phyloP scores from a whole-genome alignment of 495 filamentous ascomycete genomes.

The Penicillium pancosmium region DNA sequence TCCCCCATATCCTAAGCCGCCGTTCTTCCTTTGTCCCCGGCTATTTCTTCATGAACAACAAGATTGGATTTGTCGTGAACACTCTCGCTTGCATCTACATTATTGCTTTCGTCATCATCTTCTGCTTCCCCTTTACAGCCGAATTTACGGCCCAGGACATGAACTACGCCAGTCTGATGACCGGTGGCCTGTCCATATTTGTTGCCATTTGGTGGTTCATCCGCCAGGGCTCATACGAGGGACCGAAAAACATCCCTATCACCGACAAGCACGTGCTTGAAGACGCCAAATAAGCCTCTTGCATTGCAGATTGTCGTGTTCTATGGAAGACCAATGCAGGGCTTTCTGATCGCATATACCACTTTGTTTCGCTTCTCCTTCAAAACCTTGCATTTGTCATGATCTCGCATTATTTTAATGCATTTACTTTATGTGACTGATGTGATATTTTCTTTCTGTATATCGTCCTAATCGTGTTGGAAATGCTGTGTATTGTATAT shows the following conservation, averaged over 20 bases:
- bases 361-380: slow-evolving; percentile 11
- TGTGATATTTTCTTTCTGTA: slow-evolving; percentile 17
- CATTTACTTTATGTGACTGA: slow-evolving; percentile 17
- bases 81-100: slow-evolving; percentile 64
- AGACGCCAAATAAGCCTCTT: slow-evolving; percentile 26
- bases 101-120: slow-evolving; percentile 70
- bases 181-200: slow-evolving; percentile 58
- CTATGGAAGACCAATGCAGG: background rate
- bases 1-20: slow-evolving; percentile 68
- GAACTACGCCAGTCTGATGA: slow-evolving; percentile 74
- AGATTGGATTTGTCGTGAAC: slow-evolving; percentile 63
- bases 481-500: slow-evolving; percentile 7
- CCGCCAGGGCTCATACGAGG: slow-evolving; percentile 38
- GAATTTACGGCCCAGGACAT: slow-evolving; percentile 60
- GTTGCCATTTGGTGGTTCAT: slow-evolving; percentile 45
- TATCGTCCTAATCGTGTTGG: slow-evolving; percentile 17
- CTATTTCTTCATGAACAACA: slow-evolving; percentile 67
- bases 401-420: slow-evolving; percentile 18
- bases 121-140: slow-evolving; percentile 71
- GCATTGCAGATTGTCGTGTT: background rate
- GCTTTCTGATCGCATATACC: slow-evolving; percentile 17
- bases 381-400: slow-evolving; percentile 15
- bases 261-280: slow-evolving; percentile 36
- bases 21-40: slow-evolving; percentile 66
- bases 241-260: slow-evolving; percentile 41